A percentile compares a stretch with the other conserved stretches of the same genome.
Conservation (phyloP, 345 rosid species). For the Atalantia buxifolia region DNA sequence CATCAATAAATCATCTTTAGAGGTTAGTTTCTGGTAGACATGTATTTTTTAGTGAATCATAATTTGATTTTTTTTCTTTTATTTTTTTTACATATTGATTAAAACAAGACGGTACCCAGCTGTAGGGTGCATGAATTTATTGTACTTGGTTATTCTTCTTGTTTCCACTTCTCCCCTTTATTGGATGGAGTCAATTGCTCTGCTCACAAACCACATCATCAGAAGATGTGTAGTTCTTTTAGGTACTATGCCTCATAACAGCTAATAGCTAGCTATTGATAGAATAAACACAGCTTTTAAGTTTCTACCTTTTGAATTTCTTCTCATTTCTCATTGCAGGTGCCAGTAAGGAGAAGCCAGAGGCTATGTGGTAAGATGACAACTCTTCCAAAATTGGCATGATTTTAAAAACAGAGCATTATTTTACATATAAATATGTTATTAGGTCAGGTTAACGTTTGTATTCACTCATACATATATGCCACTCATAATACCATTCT, state of each 20-base stretch:
- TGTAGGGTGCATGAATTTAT: not conserved
- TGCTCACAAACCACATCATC: too few relatives aligned
- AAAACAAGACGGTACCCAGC: not conserved
- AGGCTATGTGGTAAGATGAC: slow-evolving; percentile 52
- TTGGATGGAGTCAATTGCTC: too few relatives aligned
- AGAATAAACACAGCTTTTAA: not conserved
- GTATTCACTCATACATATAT: too few relatives aligned
- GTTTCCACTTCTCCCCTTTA: not conserved
- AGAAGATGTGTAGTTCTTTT: too few relatives aligned
- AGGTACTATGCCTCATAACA: too few relatives aligned
- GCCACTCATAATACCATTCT: not conserved
- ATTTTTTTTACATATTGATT: not conserved
- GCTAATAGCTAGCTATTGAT: not conserved
- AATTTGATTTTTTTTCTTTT: not conserved
- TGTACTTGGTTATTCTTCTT: not conserved
- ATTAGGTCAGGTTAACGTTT: too few relatives aligned
- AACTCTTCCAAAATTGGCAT: slow-evolving; percentile 57
- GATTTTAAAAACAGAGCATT: too few relatives aligned
- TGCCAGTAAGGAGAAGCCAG: slow-evolving; percentile 51
- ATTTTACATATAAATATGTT: too few relatives aligned
- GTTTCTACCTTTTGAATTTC: not conserved
- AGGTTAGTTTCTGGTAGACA: slow-evolving; percentile 33
- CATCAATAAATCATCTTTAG: slow-evolving; percentile 21
- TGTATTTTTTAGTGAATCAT: not conserved
- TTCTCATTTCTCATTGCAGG: slow-evolving; percentile 15